Conservation (phyloP, 768 basidiomycete species). For the Suillus plorans region DNA sequence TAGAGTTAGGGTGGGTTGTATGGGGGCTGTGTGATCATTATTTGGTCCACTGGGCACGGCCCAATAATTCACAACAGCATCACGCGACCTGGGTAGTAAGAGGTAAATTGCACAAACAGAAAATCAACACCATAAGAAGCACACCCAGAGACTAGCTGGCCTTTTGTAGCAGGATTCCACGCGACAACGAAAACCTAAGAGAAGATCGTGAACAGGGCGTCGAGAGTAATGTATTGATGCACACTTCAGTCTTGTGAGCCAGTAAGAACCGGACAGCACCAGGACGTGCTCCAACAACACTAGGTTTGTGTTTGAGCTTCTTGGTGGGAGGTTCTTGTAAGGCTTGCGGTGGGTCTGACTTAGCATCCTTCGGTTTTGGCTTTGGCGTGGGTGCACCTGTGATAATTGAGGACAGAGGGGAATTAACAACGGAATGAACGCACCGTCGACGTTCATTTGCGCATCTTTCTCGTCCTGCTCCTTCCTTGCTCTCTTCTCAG, state of each 20-base stretch:
- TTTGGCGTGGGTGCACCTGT: slow-evolving; percentile 15
- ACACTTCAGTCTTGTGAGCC: slow-evolving; percentile 51
- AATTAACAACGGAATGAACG: slow-evolving; percentile 26
- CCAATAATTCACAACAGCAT: slow-evolving; percentile 76
- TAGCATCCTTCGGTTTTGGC: slow-evolving; percentile 20
- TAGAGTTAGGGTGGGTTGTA: slow-evolving; percentile 42
- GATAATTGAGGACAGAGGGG: slow-evolving; percentile 2
- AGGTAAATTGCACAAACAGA: slow-evolving; percentile 10
- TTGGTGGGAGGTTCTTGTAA: slow-evolving; percentile 21
- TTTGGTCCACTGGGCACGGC: slow-evolving; percentile 47
- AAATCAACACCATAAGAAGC: slow-evolving; percentile 18
- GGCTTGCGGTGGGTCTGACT: slow-evolving; percentile 20
- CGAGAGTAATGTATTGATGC: slow-evolving; percentile 4
- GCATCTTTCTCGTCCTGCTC: slow-evolving; percentile 39
- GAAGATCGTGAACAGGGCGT: slow-evolving; percentile 8
- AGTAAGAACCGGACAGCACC: slow-evolving; percentile 46
- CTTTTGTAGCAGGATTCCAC: slow-evolving; percentile 66
- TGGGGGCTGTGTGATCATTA: slow-evolving; percentile 13
- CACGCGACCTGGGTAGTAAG: slow-evolving; percentile 59
- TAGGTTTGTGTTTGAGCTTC: slow-evolving; percentile 40
- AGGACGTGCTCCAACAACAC: slow-evolving; percentile 26
- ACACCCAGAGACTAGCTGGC: slow-evolving; percentile 74
- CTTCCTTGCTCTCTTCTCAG: slow-evolving; percentile 64
- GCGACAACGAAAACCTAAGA: slow-evolving; percentile 76
- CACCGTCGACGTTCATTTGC: slow-evolving; percentile 44